Percentiles rank a stretch among this genome's conserved stretches.
Evolutionary conservation across 805 yeast genomes (phyloP).

Genomic region (Barnettozyma sucrosica): DNA sequence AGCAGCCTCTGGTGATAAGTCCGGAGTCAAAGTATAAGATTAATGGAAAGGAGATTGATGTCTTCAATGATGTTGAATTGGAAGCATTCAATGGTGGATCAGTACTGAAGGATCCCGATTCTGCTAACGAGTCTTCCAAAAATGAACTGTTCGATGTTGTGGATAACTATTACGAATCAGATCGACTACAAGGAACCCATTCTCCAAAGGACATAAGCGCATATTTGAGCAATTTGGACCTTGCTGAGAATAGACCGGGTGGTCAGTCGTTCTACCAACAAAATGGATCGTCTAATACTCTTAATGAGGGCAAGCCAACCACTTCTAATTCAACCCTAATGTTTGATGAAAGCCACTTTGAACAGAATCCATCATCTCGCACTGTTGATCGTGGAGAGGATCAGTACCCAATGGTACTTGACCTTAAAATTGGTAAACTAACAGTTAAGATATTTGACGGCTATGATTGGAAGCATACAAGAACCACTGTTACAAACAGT

Average conservation of each 20-base stretch:
- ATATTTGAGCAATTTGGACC: not conserved
- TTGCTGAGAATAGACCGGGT: not conserved
- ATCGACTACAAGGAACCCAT: constrained; percentile 21
- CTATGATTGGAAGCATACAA: constrained; percentile 82
- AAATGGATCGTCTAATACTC: constrained; percentile 12
- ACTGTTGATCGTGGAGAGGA: not conserved
- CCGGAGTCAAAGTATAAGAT: constrained; percentile 54
- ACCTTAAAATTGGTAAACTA: constrained; percentile 32
- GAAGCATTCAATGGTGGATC: constrained; percentile 21
- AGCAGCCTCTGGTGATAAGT: constrained; percentile 55
- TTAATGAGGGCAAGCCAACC: constrained; percentile 2
- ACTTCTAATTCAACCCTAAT: constrained; percentile 18
- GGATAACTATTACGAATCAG: constrained; percentile 22
- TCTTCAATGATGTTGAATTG: constrained; percentile 36
- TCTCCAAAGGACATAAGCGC: not conserved
- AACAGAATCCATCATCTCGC: constrained; percentile 2
- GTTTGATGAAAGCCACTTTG: constrained; percentile 25
- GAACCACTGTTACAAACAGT: constrained; percentile 58
- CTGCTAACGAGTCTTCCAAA: not conserved
- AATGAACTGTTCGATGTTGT: constrained; percentile 18
- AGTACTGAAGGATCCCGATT: not conserved
- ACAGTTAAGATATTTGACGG: constrained; percentile 71
- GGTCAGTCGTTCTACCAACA: not conserved
- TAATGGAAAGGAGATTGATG: constrained; percentile 29
- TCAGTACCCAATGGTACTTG: constrained; percentile 16